Evolutionary conservation across 208 protist species (phyloP).

Genomic region (Acanthamoeba rhysodes): DNA sequence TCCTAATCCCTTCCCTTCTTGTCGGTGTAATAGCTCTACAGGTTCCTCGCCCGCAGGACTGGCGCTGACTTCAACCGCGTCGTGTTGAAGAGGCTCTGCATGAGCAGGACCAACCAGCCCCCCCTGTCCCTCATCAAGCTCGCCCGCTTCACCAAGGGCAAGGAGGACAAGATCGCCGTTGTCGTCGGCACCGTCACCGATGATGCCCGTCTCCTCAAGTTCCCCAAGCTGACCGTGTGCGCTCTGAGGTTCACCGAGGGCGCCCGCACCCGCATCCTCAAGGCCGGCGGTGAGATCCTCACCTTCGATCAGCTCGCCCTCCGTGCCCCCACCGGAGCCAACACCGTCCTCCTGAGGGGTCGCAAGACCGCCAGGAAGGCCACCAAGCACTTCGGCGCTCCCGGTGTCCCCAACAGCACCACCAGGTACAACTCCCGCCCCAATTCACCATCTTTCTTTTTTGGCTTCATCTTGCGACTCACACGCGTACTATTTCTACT

Average conservation of each 20-base stretch:
- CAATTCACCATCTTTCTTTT: not conserved
- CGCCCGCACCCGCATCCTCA: slow-evolving; percentile 98
- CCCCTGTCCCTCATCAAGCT: slow-evolving; percentile 97
- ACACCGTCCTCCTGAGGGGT: slow-evolving; percentile 98
- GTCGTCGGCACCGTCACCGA: slow-evolving; percentile 99
- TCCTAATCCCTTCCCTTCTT: not conserved
- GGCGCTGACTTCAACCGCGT: slow-evolving; percentile 99
- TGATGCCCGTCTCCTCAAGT: slow-evolving; percentile 97
- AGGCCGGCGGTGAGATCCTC: slow-evolving; percentile 98
- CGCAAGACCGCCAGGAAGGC: slow-evolving; percentile 95
- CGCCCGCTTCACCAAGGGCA: slow-evolving; percentile 92
- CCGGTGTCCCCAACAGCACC: slow-evolving; percentile 93
- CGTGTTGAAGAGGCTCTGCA: slow-evolving; percentile 97
- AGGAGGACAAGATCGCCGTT: slow-evolving; percentile 98
- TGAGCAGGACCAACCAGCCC: slow-evolving; percentile 97
- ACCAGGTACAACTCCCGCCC: slow-evolving; percentile 76
- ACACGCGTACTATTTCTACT: not conserved
- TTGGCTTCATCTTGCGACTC: slow-evolving; percentile 72
- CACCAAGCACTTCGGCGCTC: slow-evolving; percentile 99
- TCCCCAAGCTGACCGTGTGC: slow-evolving; percentile 96
- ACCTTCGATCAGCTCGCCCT: slow-evolving; percentile 99
- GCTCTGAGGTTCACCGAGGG: slow-evolving; percentile 99
- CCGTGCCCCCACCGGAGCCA: slow-evolving; percentile 96
- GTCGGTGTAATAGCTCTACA: slow-evolving; percentile 94
- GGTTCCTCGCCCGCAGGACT: slow-evolving; percentile 99